Evolutionary conservation across 2,329 filamentous ascomycete genomes (phyloP), one percentile per base, ranked within the genome.

Genomic region (Talaromyces amestolkiae): DNA sequence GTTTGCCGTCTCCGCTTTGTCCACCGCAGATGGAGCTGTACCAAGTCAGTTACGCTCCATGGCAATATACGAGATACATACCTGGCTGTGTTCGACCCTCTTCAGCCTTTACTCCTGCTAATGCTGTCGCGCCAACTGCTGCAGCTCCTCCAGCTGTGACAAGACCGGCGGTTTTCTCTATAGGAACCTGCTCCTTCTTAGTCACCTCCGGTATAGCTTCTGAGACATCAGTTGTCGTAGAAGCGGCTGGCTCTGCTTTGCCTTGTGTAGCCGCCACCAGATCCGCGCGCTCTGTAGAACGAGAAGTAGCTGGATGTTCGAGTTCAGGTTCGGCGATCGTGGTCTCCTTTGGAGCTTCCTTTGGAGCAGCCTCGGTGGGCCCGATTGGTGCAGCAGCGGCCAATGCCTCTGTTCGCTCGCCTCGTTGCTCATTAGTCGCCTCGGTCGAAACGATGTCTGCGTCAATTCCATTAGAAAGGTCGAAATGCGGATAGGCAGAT

Each of bases 301-400:
- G 24, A 33, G 61, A 35, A 19, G 49, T 45, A 35, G 35, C 13
- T 10, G 51, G 49, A 24, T 24, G 49, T 37, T 53, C 62, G 45
- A 45, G 24, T 37, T 43, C 63, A 13, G 37, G 37, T 31, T 27
- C 24, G 17, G 37, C 24, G 13, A 43, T 45, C 43, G 59, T 41
- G 19, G 58, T 24, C 15, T 65, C 64, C 15, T 49, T 53, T 24
- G 15, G 49, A 15, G 15, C 47, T 1, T 54, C 45, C n/a, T 53
- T 19, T 9, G 17, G 41, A 7, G 27, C 51, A 49, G 51, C n/a
- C 39, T 58, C 27, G 9, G 58, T 47, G 17, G 53, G 19, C 11
- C 22, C 19, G 2, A 59, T 63, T 13, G 64, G 64, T 35, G 59
- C 59, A 5, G 51, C 51, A 8, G 64, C 64, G 15, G 64, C 64